A percentile compares a stretch with the other conserved stretches of the same genome.
Evolutionary conservation across 2,329 filamentous ascomycete species (phyloP).

Genomic region (Ophiostoma sp.): DNA sequence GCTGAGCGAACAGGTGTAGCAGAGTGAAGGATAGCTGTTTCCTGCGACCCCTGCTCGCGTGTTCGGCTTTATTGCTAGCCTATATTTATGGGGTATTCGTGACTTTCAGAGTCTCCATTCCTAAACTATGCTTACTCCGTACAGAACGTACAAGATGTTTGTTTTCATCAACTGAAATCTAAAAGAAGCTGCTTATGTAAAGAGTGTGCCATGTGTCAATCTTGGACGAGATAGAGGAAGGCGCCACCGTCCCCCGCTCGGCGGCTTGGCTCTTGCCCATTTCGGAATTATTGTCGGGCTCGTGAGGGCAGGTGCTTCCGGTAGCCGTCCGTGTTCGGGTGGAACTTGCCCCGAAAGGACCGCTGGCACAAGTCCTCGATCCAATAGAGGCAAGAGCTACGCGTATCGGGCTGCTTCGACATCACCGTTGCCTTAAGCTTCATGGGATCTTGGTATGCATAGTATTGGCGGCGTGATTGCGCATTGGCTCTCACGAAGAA

Average conservation of each 20-base stretch:
- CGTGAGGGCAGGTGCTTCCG: not conserved
- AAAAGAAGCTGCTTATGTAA: not conserved
- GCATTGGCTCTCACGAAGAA: not conserved
- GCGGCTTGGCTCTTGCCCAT: not conserved
- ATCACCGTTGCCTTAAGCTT: not conserved
- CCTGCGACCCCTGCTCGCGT: slow-evolving; percentile 8
- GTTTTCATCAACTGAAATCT: not conserved
- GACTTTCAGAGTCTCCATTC: not conserved
- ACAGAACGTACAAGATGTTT: too few relatives aligned
- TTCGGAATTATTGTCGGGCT: too few relatives aligned
- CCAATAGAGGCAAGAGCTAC: not conserved
- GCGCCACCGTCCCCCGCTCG: not conserved
- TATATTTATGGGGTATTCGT: not conserved
- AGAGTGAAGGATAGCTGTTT: not conserved
- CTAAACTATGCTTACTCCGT: not conserved
- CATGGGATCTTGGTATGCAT: not conserved
- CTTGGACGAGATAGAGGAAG: not conserved
- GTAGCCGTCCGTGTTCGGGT: slow-evolving; percentile 1
- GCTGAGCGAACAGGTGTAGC: not conserved
- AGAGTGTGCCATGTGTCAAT: not conserved
- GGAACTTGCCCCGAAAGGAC: not conserved
- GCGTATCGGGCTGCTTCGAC: not conserved
- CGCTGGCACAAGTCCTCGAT: not conserved
- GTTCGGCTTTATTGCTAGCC: slow-evolving; percentile 6
- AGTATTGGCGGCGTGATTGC: not conserved